Conservation (phyloP, 2,329 filamentous ascomycete species). For the Calonectria henricotiae region DNA sequence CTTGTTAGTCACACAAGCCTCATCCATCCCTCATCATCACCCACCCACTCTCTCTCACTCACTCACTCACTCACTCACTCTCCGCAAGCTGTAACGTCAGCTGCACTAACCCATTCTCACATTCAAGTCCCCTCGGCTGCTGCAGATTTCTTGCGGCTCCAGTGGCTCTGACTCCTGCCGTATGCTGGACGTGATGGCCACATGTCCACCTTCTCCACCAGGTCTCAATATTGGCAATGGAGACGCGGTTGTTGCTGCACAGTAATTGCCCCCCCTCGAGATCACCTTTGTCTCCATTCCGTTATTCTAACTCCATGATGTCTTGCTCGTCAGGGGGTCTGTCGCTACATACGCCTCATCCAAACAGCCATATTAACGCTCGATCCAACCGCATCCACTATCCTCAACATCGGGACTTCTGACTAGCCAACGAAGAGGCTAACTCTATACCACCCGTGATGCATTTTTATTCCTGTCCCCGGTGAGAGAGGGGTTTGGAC, state of each 20-base stretch:
- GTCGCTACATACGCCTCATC: neutral
- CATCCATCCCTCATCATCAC: slow-evolving; percentile 39
- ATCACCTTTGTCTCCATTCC: neutral
- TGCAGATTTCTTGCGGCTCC: slow-evolving; percentile 5
- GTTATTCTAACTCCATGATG: neutral
- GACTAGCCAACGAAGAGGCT: too few species aligned
- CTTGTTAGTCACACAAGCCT: slow-evolving; percentile 47
- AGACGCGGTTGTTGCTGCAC: slow-evolving; percentile 13
- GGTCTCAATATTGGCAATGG: slow-evolving; percentile 1
- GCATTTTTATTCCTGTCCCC: neutral
- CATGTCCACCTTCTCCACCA: slow-evolving; percentile 29
- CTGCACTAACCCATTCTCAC: slow-evolving; percentile 37
- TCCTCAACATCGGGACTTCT: neutral
- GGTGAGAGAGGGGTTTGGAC: slow-evolving; percentile 10
- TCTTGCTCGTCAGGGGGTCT: neutral
- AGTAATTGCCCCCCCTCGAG: slow-evolving; percentile 9
- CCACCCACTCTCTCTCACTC: slow-evolving; percentile 36
- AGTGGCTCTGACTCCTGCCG: slow-evolving; percentile 14
- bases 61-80: neutral
- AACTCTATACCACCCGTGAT: neutral
- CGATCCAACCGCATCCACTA: neutral
- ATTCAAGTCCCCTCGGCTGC: slow-evolving; percentile 28
- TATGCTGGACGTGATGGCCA: slow-evolving; percentile 15
- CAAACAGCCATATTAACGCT: neutral
- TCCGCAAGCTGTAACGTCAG: slow-evolving; percentile 34